A percentile compares a stretch with the other conserved stretches of the same genome.
Evolutionary conservation across 345 rosid species (phyloP).

Genomic region (Citrus trifoliata): DNA sequence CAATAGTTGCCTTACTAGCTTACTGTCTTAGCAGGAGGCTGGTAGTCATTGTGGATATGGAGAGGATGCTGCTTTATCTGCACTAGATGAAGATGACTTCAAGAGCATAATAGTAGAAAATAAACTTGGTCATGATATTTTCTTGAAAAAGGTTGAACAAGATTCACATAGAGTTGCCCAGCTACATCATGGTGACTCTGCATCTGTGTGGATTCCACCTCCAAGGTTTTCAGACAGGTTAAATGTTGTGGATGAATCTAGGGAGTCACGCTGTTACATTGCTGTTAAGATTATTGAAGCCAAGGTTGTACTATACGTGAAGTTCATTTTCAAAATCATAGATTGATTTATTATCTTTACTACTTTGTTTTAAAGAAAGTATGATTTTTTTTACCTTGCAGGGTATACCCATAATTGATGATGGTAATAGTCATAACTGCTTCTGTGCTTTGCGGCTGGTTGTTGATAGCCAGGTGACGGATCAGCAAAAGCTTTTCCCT

Average conservation of each 20-base stretch:
- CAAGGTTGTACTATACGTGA: conserved; percentile 48
- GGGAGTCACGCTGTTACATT: conserved; percentile 70
- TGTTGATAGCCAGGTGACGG: conserved; percentile 71
- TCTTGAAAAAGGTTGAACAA: conserved; percentile 71
- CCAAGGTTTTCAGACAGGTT: conserved; percentile 86
- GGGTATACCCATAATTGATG: conserved; percentile 79
- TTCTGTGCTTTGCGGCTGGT: conserved; percentile 92
- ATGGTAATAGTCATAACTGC: conserved; percentile 88
- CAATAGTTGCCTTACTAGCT: conserved; percentile 16
- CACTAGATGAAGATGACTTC: conserved; percentile 94
- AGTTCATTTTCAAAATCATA: conserved; percentile 1
- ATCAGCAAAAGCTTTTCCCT: conserved; percentile 88
- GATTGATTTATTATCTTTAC: not conserved
- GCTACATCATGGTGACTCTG: conserved; percentile 52
- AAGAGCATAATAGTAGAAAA: conserved; percentile 81
- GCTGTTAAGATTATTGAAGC: conserved; percentile 83
- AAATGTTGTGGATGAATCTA: conserved; percentile 73
- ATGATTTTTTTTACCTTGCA: conserved; percentile 30
- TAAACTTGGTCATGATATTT: conserved; percentile 83
- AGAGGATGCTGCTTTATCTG: conserved; percentile 69
- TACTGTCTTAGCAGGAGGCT: conserved; percentile 49
- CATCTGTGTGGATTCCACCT: conserved; percentile 90
- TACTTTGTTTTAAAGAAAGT: not conserved
- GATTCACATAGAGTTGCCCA: conserved; percentile 51
- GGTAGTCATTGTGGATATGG: conserved; percentile 40